Evolutionary conservation across 352 stramenopile genomes (phyloP).

Genomic region (Globisporangium spiculum): DNA sequence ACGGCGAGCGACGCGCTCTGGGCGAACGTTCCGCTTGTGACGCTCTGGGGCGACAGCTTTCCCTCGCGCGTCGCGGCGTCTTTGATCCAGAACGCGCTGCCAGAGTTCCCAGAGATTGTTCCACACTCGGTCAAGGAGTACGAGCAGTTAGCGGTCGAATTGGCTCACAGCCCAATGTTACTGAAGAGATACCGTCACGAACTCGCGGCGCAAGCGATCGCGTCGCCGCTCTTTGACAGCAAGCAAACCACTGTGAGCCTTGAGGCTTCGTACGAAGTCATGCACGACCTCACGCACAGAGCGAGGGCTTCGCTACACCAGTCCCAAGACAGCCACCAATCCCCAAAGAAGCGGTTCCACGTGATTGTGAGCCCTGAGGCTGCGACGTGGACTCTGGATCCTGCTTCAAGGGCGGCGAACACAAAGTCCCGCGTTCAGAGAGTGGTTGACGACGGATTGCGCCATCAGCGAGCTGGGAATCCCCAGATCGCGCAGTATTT

Average conservation of each 20-base stretch:
- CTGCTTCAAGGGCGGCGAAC: slow-evolving; percentile 2
- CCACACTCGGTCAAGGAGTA: slow-evolving; percentile 66
- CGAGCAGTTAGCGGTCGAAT: slow-evolving; percentile 52
- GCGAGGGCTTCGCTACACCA: neutral
- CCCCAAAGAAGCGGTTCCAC: slow-evolving; percentile 25
- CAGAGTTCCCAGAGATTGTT: slow-evolving; percentile 27
- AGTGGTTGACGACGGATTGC: slow-evolving; percentile 24
- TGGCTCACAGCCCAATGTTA: slow-evolving; percentile 30
- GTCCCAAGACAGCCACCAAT: neutral
- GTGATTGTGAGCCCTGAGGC: slow-evolving; percentile 36
- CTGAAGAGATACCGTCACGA: slow-evolving; percentile 26
- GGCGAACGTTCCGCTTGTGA: slow-evolving; percentile 88
- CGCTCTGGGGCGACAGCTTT: slow-evolving; percentile 74
- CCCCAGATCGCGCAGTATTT: slow-evolving; percentile 26
- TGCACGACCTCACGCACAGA: slow-evolving; percentile 53
- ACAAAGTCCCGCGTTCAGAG: slow-evolving; percentile 15
- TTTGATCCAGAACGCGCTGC: slow-evolving; percentile 43
- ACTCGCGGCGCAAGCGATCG: slow-evolving; percentile 30
- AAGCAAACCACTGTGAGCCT: slow-evolving; percentile 49
- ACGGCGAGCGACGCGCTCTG: slow-evolving; percentile 91
- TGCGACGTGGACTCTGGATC: neutral
- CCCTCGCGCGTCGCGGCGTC: slow-evolving; percentile 66
- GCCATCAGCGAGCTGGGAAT: slow-evolving; percentile 27
- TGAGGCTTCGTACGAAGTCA: slow-evolving; percentile 62
- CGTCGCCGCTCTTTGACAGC: slow-evolving; percentile 75